Evolutionary conservation across 2,329 filamentous ascomycete species (phyloP).

Genomic region (Atkinsonella hypoxylon): DNA sequence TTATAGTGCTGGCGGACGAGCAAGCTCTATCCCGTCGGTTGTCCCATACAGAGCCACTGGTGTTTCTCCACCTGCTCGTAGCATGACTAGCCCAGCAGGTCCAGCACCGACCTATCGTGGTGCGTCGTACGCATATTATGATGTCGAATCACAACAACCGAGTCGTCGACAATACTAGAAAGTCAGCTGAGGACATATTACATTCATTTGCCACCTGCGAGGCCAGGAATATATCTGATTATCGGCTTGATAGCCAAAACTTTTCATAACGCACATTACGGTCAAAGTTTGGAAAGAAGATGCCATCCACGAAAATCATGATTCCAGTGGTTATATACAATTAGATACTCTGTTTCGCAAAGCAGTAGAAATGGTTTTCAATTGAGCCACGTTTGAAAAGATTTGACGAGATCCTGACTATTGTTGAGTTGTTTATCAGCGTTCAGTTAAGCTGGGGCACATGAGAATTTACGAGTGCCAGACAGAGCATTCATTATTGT

Average conservation of each 20-base stretch:
- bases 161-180: slow-evolving; percentile 9
- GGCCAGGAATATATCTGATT: not conserved
- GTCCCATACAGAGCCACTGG: slow-evolving; percentile 13
- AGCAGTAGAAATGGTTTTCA: not conserved
- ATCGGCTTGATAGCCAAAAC: not conserved
- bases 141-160: slow-evolving; percentile 20
- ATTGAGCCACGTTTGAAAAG: not conserved
- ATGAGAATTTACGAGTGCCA: not conserved
- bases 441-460: not conserved
- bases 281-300: not conserved
- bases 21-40: slow-evolving; percentile 21
- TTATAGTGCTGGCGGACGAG: slow-evolving; percentile 14
- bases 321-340: not conserved
- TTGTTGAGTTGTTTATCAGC: not conserved
- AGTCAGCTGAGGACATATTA: not conserved
- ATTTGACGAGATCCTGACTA: not conserved
- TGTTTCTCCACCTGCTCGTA: slow-evolving; percentile 18
- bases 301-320: not conserved
- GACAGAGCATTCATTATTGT: too few species aligned
- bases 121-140: slow-evolving; percentile 26
- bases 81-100: slow-evolving; percentile 24
- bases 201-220: not conserved
- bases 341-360: not conserved
- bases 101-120: slow-evolving; percentile 12
- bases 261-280: not conserved